A percentile compares a stretch with the other conserved stretches of the same genome.
Conservation (phyloP, 352 stramenopile genomes). For the Globisporangium heterothallicum region DNA sequence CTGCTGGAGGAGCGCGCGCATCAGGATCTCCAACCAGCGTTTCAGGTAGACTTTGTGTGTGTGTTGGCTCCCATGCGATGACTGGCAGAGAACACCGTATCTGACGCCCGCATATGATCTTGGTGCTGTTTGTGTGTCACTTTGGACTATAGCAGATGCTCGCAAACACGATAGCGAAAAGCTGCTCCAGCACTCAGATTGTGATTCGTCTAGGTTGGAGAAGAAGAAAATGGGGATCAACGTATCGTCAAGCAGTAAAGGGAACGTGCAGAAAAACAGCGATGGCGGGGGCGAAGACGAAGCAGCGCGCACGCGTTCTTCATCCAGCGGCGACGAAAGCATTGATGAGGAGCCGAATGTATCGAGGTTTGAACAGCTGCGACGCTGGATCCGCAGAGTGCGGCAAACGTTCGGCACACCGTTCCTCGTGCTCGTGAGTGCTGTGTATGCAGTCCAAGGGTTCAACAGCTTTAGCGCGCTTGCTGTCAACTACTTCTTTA, state of each 20-base stretch:
- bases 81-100: neutral
- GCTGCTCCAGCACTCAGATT: conserved; percentile 12
- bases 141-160: neutral
- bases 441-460: conserved; percentile 93
- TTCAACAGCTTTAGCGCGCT: conserved; percentile 90
- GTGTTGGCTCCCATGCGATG: neutral
- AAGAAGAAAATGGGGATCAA: conserved; percentile 14
- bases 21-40: too few relatives aligned
- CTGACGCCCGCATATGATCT: neutral
- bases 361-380: conserved; percentile 33
- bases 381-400: conserved; percentile 44
- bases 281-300: conserved; percentile 5
- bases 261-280: conserved; percentile 2
- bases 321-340: conserved; percentile 13
- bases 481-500: conserved; percentile 95
- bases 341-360: conserved; percentile 7
- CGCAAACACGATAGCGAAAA: conserved; percentile 10
- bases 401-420: conserved; percentile 59
- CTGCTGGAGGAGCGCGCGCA: too few relatives aligned
- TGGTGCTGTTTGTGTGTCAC: neutral
- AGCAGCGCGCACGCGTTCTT: conserved; percentile 7
- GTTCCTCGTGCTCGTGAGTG: conserved; percentile 66
- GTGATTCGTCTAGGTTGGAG: conserved; percentile 2
- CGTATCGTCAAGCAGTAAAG: neutral
- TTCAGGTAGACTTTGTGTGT: conserved; percentile 1